Evolutionary conservation across 768 basidiomycete genomes (phyloP), one percentile per base, ranked within the genome.

Genomic region (Leucosporidium scottii): DNA sequence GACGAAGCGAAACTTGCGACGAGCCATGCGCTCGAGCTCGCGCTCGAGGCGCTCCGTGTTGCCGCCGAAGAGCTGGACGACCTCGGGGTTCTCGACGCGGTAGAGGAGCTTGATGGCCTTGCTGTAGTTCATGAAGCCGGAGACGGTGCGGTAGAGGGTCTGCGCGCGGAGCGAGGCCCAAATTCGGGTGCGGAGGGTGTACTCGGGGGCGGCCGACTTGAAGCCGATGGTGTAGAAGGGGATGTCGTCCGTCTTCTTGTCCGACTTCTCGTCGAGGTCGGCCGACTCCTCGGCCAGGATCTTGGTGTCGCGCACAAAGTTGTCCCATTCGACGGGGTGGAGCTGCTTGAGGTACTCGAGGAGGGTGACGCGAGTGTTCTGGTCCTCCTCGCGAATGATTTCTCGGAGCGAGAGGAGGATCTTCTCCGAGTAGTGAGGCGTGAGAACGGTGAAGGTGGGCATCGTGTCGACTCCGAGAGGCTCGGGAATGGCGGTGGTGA

Each of bases 41-140:
- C 90, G 86, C 78, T 98, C 96, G 55, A 98, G 84, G 77, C 86
- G 90, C 79, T 98, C 96, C 4, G 94, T 96, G 80, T 98, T 98
- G 20, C 93, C 94, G 50, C 96, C 94, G 74, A 92, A 97, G 58
- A 88, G 83, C 80, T 98, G 94, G 23, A 99, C 96, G 58, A 99
- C 90, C 79, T 99, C 96, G 12, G 96, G 96, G 80, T 98, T 98
- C 81, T 99, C 96, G 53, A 99, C 96, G 65, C 94, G 91, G 79
- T 98, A 94, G n/a, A 99, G 84, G 47, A 99, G 82, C 78, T 99
- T 99, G 85, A 99, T 98, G 18, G 96, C 96, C 82, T 99, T 99
- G 73, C 90, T 87, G 79, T 99, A 98, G 81, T 99, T 99, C 96
- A 98, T 98, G 91, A 99, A 97, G 61, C 96, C 96, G 47, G 96